Evolutionary conservation across 306 rosid genomes (phyloP).

Genomic region (Calophaca sinica): DNA sequence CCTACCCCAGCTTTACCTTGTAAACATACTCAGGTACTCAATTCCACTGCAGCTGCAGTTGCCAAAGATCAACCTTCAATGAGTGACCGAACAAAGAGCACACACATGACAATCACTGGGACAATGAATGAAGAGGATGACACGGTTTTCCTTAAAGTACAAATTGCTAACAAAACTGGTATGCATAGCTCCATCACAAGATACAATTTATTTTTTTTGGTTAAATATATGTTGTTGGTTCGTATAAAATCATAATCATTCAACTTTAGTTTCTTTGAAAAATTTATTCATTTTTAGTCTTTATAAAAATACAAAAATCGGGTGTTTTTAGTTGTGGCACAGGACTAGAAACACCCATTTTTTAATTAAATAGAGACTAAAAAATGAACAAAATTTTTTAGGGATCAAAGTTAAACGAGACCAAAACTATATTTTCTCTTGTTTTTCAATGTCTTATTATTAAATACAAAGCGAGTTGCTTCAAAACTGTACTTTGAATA

Average conservation of each 20-base stretch:
- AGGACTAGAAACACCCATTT: too few species aligned
- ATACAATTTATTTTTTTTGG: not conserved
- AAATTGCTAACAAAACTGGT: slow-evolving; percentile 65
- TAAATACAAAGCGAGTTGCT: not conserved
- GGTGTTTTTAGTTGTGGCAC: too few species aligned
- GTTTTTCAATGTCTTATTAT: not conserved
- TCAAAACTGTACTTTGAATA: slow-evolving; percentile 18
- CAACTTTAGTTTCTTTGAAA: too few species aligned
- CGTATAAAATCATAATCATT: too few species aligned
- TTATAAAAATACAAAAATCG: too few species aligned
- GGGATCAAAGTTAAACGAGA: too few species aligned
- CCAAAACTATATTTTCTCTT: too few species aligned
- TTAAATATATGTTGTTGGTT: too few species aligned
- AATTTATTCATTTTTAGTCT: too few species aligned
- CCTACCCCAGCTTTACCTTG: slow-evolving; percentile 39
- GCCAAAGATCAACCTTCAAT: slow-evolving; percentile 34
- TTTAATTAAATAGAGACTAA: too few species aligned
- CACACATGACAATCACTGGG: slow-evolving; percentile 80
- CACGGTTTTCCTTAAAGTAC: slow-evolving; percentile 75
- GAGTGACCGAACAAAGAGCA: slow-evolving; percentile 49
- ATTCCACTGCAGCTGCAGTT: not conserved
- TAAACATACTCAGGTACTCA: slow-evolving; percentile 7
- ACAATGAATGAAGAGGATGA: slow-evolving; percentile 70
- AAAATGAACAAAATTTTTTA: too few species aligned
- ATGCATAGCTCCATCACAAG: slow-evolving; percentile 21